Evolutionary conservation across 441 rosid species (phyloP).

Genomic region (Isatis lusitanica): DNA sequence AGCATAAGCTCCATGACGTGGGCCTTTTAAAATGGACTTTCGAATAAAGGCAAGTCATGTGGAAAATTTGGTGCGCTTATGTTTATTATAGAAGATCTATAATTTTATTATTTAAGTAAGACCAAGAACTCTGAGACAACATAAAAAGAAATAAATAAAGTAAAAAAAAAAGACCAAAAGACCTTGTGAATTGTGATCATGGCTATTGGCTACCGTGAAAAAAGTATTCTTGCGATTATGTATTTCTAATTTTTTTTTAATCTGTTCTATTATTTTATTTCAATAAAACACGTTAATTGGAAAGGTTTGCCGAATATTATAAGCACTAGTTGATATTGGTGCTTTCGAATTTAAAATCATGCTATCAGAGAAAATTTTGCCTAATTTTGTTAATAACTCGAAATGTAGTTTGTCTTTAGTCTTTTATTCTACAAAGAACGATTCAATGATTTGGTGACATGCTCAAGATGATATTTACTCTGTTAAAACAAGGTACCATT

Average conservation of each 20-base stretch:
- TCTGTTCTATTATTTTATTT: neutral
- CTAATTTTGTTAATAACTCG: no score
- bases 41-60: conserved; percentile 30
- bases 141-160: neutral
- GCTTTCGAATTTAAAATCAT: no score
- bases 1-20: conserved; percentile 23
- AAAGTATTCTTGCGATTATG: neutral
- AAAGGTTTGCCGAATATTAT: neutral
- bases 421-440: no score
- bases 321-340: neutral
- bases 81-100: neutral
- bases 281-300: neutral
- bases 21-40: neutral
- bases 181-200: neutral
- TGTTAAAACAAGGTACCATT: no score
- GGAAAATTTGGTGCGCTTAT: conserved; percentile 4
- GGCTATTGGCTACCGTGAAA: neutral
- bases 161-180: neutral
- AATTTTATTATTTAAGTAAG: conserved; percentile 17
- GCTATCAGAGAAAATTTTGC: no score
- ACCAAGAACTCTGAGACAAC: conserved; percentile 17
- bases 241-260: neutral
- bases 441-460: no score
- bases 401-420: no score
- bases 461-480: no score